phyloP scores from a whole-genome alignment of 73 alveolate genomes.

The Paramecium sexaurelia region DNA sequence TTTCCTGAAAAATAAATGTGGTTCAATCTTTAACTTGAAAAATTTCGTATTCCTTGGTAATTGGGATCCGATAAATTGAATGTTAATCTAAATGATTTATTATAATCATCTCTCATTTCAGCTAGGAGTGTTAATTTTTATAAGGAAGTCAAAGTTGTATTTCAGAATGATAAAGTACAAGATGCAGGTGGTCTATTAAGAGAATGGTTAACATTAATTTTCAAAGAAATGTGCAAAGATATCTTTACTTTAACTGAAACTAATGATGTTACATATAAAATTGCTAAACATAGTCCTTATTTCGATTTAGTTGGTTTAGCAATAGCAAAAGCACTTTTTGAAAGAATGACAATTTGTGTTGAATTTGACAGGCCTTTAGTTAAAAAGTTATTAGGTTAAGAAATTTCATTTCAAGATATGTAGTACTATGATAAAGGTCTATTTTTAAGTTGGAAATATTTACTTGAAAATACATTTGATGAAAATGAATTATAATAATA shows the following conservation, averaged over 20 bases:
- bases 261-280: conserved; percentile 66
- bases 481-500: conserved; percentile 26
- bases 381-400: conserved; percentile 83
- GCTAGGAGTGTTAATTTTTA: conserved; percentile 33
- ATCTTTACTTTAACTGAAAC: conserved; percentile 62
- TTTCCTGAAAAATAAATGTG: conserved; percentile 64
- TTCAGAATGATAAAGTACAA: conserved; percentile 70
- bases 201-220: conserved; percentile 70
- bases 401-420: conserved; percentile 77
- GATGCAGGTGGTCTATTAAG: conserved; percentile 79
- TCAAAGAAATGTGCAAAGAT: conserved; percentile 54
- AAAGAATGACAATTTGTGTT: conserved; percentile 87
- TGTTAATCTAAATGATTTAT: conserved; percentile 18
- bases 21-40: conserved; percentile 65
- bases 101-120: not conserved
- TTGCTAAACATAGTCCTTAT: conserved; percentile 18
- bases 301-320: conserved; percentile 89
- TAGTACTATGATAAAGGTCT: conserved; percentile 71
- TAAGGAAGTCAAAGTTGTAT: conserved; percentile 69
- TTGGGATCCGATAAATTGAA: conserved; percentile 53
- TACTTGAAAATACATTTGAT: conserved; percentile 19
- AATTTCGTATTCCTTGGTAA: conserved; percentile 71
- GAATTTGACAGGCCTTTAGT: conserved; percentile 82
- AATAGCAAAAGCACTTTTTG: conserved; percentile 89
- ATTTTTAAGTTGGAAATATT: conserved; percentile 34